A percentile compares a stretch with the other conserved stretches of the same genome.
Evolutionary conservation across 371 early-diverging fungal genomes (phyloP).

Genomic region (Umbelopsis sp.): DNA sequence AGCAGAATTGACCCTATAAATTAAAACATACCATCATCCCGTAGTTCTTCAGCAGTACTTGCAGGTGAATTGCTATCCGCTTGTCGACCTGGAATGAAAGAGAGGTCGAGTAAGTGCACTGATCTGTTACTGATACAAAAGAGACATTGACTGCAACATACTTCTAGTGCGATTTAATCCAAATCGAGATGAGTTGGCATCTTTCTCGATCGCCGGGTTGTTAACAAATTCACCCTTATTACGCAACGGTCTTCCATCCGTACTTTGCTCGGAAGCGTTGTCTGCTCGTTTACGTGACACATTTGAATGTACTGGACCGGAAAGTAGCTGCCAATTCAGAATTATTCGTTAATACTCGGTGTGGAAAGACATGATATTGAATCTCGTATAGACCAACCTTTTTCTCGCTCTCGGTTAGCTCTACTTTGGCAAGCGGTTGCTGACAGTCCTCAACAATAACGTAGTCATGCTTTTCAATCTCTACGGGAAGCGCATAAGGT

Average conservation of each 20-base stretch:
- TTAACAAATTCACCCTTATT: slow-evolving; percentile 13
- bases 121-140: too few relatives aligned
- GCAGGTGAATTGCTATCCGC: not conserved
- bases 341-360: not conserved
- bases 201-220: slow-evolving; percentile 13
- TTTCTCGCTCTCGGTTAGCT: slow-evolving; percentile 68
- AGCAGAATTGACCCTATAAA: not conserved
- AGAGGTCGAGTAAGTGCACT: too few relatives aligned
- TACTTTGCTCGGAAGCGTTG: not conserved
- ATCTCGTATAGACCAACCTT: slow-evolving; percentile 50
- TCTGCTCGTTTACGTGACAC: slow-evolving; percentile 32
- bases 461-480: slow-evolving; percentile 75
- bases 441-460: slow-evolving; percentile 68
- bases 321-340: slow-evolving; percentile 39
- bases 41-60: not conserved
- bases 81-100: not conserved
- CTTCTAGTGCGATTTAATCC: slow-evolving; percentile 12
- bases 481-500: slow-evolving; percentile 62
- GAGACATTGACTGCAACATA: not conserved
- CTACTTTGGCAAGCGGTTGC: slow-evolving; percentile 67
- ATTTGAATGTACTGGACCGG: slow-evolving; percentile 61
- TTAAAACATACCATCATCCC: not conserved
- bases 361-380: not conserved
- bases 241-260: slow-evolving; percentile 20
- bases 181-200: slow-evolving; percentile 6